These are phyloP conservation scores for Linaria vulgaris DNA, from an alignment of 257 asterid species.

Conservation along the genomic window DNA sequence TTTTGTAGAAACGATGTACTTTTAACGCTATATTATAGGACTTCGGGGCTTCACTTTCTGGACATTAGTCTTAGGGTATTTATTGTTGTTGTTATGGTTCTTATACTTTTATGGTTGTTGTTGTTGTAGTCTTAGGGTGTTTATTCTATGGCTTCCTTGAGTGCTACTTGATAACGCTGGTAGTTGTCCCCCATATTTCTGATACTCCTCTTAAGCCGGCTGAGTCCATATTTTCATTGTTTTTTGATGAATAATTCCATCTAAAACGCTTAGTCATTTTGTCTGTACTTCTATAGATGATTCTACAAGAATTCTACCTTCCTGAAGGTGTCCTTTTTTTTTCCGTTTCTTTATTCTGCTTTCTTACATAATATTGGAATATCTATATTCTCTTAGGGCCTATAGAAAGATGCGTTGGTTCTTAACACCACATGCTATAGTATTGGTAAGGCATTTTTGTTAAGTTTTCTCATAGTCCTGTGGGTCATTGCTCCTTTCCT, in stretches of 20 bases:
- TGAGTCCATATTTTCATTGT: neutral
- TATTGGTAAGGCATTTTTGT: slow-evolving; percentile 2
- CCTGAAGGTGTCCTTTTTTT: neutral
- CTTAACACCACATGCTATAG: neutral
- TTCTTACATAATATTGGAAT: neutral
- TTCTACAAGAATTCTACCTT: neutral
- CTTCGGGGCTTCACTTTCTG: neutral
- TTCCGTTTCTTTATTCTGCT: neutral
- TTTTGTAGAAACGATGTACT: neutral
- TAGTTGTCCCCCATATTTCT: neutral
- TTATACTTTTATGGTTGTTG: no score
- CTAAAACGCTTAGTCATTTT: neutral
- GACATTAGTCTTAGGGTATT: no score
- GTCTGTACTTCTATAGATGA: no score
- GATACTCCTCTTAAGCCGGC: neutral
- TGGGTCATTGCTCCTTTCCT: neutral
- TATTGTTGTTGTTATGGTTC: no score
- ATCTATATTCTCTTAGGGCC: neutral
- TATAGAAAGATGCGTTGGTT: neutral
- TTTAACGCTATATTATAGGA: neutral
- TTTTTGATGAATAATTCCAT: neutral
- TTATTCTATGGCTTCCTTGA: no score
- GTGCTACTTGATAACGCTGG: neutral
- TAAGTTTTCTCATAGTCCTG: neutral
- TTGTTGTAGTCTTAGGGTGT: no score